Percentiles rank a stretch among this genome's conserved stretches.
These are phyloP conservation scores for Coffea eugenioides DNA, from an alignment of 257 asterid species.

Conservation along the genomic window DNA sequence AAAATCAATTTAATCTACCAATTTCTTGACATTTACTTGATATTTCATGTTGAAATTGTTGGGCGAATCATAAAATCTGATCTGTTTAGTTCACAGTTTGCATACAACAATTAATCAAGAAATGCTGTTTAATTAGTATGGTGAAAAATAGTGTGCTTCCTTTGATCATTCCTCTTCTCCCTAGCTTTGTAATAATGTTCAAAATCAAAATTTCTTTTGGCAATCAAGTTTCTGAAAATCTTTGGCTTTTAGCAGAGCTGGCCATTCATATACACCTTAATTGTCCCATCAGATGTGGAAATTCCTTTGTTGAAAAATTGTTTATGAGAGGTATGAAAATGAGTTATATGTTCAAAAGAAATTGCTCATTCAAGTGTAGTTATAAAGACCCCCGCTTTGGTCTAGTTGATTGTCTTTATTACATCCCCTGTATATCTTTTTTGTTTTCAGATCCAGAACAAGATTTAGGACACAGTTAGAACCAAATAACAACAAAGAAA, in stretches of 20 bases:
- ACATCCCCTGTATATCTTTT: constrained; percentile 19
- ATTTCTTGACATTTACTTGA: no score
- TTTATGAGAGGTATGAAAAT: no score
- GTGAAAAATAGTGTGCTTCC: background rate
- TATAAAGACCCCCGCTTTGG: constrained; percentile 16
- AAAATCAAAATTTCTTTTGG: background rate
- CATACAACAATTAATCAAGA: background rate
- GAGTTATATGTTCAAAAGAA: no score
- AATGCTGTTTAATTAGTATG: background rate
- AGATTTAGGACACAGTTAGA: background rate
- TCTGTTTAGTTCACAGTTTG: background rate
- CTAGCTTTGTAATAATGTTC: no score
- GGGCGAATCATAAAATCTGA: no score
- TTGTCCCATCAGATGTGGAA: no score
- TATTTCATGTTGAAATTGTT: background rate
- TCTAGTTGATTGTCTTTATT: constrained; percentile 10
- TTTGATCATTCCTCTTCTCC: background rate
- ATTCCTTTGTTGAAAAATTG: no score
- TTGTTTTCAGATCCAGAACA: background rate
- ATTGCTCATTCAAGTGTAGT: no score
- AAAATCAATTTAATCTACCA: background rate
- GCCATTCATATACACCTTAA: no score
- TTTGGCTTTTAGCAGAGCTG: background rate
- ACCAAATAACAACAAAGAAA: no score
- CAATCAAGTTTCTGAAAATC: background rate